Conservation (phyloP, 2,329 filamentous ascomycete species). For the Pseudopyricularia javanii region DNA sequence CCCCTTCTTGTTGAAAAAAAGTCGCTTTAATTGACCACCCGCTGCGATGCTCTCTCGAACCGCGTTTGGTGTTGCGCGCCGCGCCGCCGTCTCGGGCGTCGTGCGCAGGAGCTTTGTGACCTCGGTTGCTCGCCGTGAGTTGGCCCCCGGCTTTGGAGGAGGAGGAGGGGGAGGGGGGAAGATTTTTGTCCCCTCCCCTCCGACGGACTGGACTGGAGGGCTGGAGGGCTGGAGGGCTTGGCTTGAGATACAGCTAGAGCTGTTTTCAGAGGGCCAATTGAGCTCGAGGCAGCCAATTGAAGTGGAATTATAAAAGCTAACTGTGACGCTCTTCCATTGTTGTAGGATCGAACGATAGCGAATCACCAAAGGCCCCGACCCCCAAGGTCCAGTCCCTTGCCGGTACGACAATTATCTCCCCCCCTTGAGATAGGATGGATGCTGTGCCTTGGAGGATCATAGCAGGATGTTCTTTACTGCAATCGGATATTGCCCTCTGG, state of each 20-base stretch:
- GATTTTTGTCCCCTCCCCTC: not conserved
- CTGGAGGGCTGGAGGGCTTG: not conserved
- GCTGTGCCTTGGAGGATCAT: too few species aligned
- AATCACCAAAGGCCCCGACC: not conserved
- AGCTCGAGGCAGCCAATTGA: too few species aligned
- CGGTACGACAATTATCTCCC: not conserved
- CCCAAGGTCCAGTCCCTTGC: conserved; percentile 1
- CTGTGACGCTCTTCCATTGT: not conserved
- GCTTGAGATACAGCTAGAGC: not conserved
- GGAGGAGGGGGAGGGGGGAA: not conserved
- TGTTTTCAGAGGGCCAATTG: not conserved
- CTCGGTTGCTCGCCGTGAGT: conserved; percentile 49
- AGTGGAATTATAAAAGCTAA: not conserved
- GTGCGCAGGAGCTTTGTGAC: conserved; percentile 48
- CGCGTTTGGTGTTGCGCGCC: conserved; percentile 47
- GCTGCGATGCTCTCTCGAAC: conserved; percentile 43
- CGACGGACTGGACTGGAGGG: not conserved
- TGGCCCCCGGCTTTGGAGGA: not conserved
- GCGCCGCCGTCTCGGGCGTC: conserved; percentile 39
- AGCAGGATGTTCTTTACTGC: too few species aligned
- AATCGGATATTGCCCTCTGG: too few species aligned
- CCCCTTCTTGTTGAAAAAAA: not conserved
- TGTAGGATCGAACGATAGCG: not conserved
- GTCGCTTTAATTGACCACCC: not conserved
- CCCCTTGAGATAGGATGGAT: not conserved